A percentile compares a stretch with the other conserved stretches of the same genome.
Conservation (phyloP, 176 grass and related monocot genomes). For the Otatea glauca region DNA sequence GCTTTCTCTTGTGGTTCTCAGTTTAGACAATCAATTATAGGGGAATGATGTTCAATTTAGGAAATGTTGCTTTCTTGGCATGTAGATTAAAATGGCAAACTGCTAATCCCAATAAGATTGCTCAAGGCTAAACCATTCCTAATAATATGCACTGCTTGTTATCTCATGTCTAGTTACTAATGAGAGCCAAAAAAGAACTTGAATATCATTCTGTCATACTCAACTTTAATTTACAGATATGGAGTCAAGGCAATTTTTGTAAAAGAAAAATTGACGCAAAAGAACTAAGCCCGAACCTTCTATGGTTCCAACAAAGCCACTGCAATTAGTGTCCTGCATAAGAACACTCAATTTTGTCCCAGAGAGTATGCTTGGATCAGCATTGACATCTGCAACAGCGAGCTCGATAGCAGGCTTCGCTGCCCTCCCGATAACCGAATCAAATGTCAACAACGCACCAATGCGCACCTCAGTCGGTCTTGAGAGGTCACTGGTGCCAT, state of each 20-base stretch:
- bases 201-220: background rate
- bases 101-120: background rate
- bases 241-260: background rate
- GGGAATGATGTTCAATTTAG: slow-evolving; percentile 2
- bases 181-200: slow-evolving; percentile 7
- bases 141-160: slow-evolving; percentile 4
- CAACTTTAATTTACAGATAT: background rate
- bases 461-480: slow-evolving; percentile 57
- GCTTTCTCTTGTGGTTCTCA: background rate
- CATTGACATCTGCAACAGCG: slow-evolving; percentile 73
- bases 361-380: slow-evolving; percentile 49
- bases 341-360: slow-evolving; percentile 61
- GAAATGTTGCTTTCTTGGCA: background rate
- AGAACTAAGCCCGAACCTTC: slow-evolving; percentile 46
- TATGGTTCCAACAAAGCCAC: slow-evolving; percentile 72
- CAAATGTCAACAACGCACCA: slow-evolving; percentile 70
- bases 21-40: background rate
- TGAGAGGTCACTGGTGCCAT: slow-evolving; percentile 5
- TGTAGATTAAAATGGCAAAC: background rate
- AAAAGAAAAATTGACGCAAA: background rate
- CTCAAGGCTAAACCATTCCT: background rate
- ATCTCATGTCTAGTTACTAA: background rate
- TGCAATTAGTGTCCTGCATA: slow-evolving; percentile 79
- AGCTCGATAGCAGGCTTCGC: slow-evolving; percentile 68
- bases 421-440: slow-evolving; percentile 62